A percentile compares a stretch with the other conserved stretches of the same genome.
Evolutionary conservation across 1,139 yeast species (phyloP).

Genomic region (Magnusiomyces suaveolens): DNA sequence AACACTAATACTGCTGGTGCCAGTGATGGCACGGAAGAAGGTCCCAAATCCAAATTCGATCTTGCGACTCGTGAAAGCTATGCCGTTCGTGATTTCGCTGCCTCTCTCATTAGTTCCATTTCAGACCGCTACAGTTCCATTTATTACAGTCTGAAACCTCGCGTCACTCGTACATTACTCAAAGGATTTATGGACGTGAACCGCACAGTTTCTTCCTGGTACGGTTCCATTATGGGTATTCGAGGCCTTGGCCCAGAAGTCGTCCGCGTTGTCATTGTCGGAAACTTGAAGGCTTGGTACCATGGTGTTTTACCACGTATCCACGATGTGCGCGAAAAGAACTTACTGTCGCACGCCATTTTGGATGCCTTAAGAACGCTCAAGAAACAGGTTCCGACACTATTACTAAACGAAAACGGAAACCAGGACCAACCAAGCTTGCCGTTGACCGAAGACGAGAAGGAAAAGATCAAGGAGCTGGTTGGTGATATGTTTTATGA

Average conservation of each 20-base stretch:
- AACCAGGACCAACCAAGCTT: constrained; percentile 18
- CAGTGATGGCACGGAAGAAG: neutral
- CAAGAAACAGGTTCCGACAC: constrained; percentile 21
- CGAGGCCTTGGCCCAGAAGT: constrained; percentile 82
- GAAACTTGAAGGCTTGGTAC: constrained; percentile 73
- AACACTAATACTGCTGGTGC: neutral
- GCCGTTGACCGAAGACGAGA: constrained; percentile 16
- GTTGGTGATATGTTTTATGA: constrained; percentile 54
- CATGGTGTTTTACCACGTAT: constrained; percentile 28
- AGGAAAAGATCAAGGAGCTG: constrained; percentile 42
- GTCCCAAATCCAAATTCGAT: neutral
- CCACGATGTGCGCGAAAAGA: constrained; percentile 23
- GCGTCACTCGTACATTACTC: constrained; percentile 84
- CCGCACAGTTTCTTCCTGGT: constrained; percentile 80
- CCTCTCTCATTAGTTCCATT: constrained; percentile 69
- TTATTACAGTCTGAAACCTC: constrained; percentile 82
- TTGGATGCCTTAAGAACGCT: constrained; percentile 28
- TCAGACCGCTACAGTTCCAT: constrained; percentile 73
- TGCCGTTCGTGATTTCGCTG: constrained; percentile 74
- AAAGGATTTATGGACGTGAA: constrained; percentile 78
- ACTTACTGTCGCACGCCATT: constrained; percentile 24
- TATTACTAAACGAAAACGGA: constrained; percentile 15
- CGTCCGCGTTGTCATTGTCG: constrained; percentile 70
- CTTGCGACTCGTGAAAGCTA: constrained; percentile 21
- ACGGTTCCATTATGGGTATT: constrained; percentile 83